phyloP scores from a whole-genome alignment of 1,284 basidiomycete species.

The Ustilago xerochloae region DNA sequence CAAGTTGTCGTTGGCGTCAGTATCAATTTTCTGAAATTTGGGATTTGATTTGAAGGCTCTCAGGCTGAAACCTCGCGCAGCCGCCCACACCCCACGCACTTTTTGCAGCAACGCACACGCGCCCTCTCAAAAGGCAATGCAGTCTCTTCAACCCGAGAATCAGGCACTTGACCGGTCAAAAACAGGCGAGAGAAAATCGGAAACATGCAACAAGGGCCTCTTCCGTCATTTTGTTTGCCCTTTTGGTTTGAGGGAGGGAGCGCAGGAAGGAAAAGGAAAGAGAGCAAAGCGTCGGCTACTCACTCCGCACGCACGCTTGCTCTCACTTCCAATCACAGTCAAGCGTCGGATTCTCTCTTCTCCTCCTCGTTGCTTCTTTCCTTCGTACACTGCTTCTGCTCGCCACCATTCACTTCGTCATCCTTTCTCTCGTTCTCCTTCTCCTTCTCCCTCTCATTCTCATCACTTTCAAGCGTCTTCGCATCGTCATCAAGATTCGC shows the following conservation, averaged over 20 bases:
- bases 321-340: too few species aligned
- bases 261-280: too few species aligned
- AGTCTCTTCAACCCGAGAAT: too few species aligned
- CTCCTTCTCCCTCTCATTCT: background rate
- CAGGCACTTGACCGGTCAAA: background rate
- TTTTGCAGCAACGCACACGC: background rate
- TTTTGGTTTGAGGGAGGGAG: too few species aligned
- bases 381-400: too few species aligned
- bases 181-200: background rate
- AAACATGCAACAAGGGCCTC: background rate
- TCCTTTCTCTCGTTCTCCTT: background rate
- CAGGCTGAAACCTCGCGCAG: background rate
- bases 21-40: too few species aligned
- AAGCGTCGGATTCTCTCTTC: too few species aligned
- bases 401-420: background rate
- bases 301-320: background rate
- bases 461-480: background rate
- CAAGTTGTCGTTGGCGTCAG: too few species aligned
- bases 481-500: too few species aligned
- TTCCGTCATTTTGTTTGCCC: slow-evolving; percentile 9
- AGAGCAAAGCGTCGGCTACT: too few species aligned
- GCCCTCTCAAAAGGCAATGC: background rate
- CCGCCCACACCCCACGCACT: too few species aligned
- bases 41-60: background rate
- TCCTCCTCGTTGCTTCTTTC: too few species aligned